phyloP scores from a whole-genome alignment of 805 yeast genomes.

The Tetrapisispora nanseiensis region DNA sequence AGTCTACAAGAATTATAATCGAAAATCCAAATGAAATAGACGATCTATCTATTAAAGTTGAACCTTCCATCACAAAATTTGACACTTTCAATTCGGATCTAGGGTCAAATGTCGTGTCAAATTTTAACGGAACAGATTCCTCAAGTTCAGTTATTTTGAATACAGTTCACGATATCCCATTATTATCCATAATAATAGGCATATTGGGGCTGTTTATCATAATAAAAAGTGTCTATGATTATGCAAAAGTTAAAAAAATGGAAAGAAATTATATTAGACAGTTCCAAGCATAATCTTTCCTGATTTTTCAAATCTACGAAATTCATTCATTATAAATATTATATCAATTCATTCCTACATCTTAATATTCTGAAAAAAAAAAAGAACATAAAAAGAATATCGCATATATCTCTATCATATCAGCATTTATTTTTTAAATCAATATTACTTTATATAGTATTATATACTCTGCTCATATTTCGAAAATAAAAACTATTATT shows the following conservation, averaged over 20 bases:
- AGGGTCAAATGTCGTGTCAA: slow-evolving; percentile 17
- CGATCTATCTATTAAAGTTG: slow-evolving; percentile 18
- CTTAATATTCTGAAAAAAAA: too few species aligned
- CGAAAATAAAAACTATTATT: too few species aligned
- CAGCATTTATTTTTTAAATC: too few species aligned
- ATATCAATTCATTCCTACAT: too few species aligned
- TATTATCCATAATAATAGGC: slow-evolving; percentile 53
- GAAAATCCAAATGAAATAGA: slow-evolving; percentile 50
- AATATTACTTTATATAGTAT: too few species aligned
- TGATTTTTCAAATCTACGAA: too few species aligned
- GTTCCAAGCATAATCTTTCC: slow-evolving; percentile 9
- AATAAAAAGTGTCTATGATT: slow-evolving; percentile 63
- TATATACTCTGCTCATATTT: too few species aligned
- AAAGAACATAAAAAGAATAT: too few species aligned
- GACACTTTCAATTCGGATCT: slow-evolving; percentile 25
- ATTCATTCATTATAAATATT: too few species aligned
- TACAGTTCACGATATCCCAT: slow-evolving; percentile 31
- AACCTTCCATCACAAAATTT: slow-evolving; percentile 15
- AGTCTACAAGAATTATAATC: slow-evolving; percentile 39
- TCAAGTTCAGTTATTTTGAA: slow-evolving; percentile 2
- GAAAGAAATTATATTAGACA: slow-evolving; percentile 37
- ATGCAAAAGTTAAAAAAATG: slow-evolving; percentile 61
- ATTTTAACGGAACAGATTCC: slow-evolving; percentile 12
- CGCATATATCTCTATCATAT: too few species aligned
- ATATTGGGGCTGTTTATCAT: slow-evolving; percentile 59